phyloP scores from a whole-genome alignment of 2,329 filamentous ascomycete species.

The Alternaria sp. region DNA sequence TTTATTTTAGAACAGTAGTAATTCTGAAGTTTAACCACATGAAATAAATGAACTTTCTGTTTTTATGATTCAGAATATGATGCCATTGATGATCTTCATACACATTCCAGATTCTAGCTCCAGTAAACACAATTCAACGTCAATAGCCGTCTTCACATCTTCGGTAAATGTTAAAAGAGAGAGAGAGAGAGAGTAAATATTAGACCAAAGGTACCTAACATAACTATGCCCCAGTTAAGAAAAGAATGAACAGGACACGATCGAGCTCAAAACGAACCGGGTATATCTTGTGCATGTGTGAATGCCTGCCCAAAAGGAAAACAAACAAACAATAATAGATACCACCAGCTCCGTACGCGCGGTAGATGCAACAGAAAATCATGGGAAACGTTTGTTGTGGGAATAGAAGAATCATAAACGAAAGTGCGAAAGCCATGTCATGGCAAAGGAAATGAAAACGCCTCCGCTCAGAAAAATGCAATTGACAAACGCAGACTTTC shows the following conservation, averaged over 20 bases:
- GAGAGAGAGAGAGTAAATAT: conserved; percentile 4
- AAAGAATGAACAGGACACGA: conserved; percentile 15
- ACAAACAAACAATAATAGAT: background rate
- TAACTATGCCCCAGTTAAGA: background rate
- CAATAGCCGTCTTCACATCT: background rate
- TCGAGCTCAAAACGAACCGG: conserved; percentile 17
- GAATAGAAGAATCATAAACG: conserved; percentile 14
- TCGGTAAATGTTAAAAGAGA: background rate
- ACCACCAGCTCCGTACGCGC: conserved; percentile 18
- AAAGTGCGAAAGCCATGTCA: conserved; percentile 2
- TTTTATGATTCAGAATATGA: background rate
- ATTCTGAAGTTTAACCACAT: too few relatives aligned
- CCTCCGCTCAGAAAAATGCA: conserved; percentile 18
- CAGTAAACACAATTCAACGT: background rate
- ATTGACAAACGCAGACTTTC: conserved; percentile 7
- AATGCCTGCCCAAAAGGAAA: conserved; percentile 16
- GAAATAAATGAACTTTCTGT: too few relatives aligned
- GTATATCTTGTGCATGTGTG: conserved; percentile 23
- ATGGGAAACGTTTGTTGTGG: conserved; percentile 3
- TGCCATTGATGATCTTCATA: background rate
- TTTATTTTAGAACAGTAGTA: too few relatives aligned
- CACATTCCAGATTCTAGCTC: background rate
- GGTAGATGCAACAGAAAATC: conserved; percentile 12
- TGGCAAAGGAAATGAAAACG: conserved; percentile 8
- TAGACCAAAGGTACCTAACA: too few relatives aligned